Percentiles rank a stretch among this genome's conserved stretches.
These are phyloP conservation scores for Sporothrix brunneoviolacea DNA, from an alignment of 2,329 filamentous ascomycete genomes.

Conservation along the genomic window DNA sequence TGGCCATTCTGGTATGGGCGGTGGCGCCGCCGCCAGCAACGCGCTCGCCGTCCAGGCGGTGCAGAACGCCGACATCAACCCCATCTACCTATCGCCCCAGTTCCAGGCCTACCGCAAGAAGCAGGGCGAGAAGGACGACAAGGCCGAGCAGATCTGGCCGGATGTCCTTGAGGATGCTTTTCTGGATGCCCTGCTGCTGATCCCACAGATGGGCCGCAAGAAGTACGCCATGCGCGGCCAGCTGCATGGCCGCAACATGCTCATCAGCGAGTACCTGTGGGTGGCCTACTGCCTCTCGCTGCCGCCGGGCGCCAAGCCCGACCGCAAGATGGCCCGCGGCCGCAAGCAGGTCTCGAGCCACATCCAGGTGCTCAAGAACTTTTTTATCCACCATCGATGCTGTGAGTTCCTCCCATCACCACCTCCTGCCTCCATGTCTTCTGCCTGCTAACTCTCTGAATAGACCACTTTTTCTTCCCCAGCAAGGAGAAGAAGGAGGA, in stretches of 20 bases:
- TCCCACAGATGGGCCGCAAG: conserved; percentile 59
- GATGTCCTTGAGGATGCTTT: conserved; percentile 59
- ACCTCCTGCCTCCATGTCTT: too few species aligned
- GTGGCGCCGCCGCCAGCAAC: background rate
- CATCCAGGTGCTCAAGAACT: conserved; percentile 64
- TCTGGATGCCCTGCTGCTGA: conserved; percentile 58
- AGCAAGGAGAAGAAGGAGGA: conserved; percentile 49
- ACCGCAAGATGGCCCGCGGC: conserved; percentile 38
- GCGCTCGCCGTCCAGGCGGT: background rate
- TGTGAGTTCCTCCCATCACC: conserved; percentile 53
- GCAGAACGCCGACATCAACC: conserved; percentile 36
- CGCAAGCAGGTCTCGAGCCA: conserved; percentile 65
- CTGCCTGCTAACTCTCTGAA: too few species aligned
- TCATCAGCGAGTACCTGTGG: conserved; percentile 63
- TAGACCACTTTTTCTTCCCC: conserved; percentile 56
- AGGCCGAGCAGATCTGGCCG: conserved; percentile 56
- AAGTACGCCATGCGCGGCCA: conserved; percentile 60
- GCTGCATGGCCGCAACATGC: conserved; percentile 61
- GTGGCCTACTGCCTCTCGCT: conserved; percentile 41
- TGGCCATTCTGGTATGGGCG: conserved; percentile 3
- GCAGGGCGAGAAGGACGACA: conserved; percentile 57
- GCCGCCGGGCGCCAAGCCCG: conserved; percentile 39
- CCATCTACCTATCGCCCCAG: conserved; percentile 54
- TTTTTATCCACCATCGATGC: conserved; percentile 55
- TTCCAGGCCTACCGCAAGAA: conserved; percentile 61